Evolutionary conservation across 129 eudicot species (phyloP).

Genomic region (Arctium minus): DNA sequence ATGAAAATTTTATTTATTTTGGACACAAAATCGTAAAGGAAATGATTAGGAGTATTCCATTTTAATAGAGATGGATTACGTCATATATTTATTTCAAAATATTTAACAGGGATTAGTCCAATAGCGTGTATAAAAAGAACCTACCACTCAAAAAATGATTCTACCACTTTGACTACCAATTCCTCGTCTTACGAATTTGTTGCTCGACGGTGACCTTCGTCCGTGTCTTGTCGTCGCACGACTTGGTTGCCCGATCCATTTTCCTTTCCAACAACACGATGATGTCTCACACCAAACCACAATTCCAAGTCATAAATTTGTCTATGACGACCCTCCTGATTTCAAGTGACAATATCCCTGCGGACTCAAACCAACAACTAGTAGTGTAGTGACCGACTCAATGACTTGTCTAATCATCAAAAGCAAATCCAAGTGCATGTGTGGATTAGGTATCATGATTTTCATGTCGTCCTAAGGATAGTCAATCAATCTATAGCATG

Average conservation of each 20-base stretch:
- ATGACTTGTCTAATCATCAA: neutral
- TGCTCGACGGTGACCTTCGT: neutral
- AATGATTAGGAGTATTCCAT: no score
- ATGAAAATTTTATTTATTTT: no score
- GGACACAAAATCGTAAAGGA: no score
- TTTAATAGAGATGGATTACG: no score
- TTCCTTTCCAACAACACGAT: neutral
- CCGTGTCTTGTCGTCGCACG: neutral
- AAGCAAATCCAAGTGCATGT: neutral
- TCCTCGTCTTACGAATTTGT: neutral
- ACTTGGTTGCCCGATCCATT: neutral
- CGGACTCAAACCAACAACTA: neutral
- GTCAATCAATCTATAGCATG: neutral
- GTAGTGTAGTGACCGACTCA: neutral
- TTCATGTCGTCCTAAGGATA: neutral
- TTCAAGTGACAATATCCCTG: neutral
- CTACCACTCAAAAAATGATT: neutral
- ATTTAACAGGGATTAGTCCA: neutral
- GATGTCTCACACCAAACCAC: neutral
- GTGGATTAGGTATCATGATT: neutral
- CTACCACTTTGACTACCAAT: neutral
- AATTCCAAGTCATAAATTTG: neutral
- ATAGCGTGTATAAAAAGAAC: no score
- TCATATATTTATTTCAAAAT: no score
- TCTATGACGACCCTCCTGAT: neutral